Evolutionary conservation across 2,329 filamentous ascomycete species (phyloP).

Genomic region (Talaromyces sp.): DNA sequence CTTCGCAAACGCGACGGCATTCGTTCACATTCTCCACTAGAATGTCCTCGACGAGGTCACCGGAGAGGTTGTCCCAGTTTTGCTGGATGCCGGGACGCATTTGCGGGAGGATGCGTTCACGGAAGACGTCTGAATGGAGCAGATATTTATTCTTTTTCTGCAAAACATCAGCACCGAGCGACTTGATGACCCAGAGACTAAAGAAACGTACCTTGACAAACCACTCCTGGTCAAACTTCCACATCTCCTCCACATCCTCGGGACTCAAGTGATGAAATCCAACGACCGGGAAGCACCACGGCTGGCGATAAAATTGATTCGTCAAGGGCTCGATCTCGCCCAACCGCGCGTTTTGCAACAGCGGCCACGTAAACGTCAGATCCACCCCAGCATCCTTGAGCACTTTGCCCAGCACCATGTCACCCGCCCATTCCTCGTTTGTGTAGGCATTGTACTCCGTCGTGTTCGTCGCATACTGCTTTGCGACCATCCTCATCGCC

Average conservation of each 20-base stretch:
- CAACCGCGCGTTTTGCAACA: slow-evolving; percentile 42
- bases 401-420: slow-evolving; percentile 50
- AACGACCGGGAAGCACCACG: slow-evolving; percentile 51
- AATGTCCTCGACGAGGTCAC: slow-evolving; percentile 28
- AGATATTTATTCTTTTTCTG: slow-evolving; percentile 28
- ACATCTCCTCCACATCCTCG: slow-evolving; percentile 42
- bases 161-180: not conserved
- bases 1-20: slow-evolving; percentile 30
- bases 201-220: slow-evolving; percentile 56
- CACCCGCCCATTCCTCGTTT: slow-evolving; percentile 47
- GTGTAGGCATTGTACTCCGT: slow-evolving; percentile 46
- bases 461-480: slow-evolving; percentile 42
- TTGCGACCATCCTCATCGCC: slow-evolving; percentile 45
- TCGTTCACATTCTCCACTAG: slow-evolving; percentile 29
- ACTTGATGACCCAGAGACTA: slow-evolving; percentile 24
- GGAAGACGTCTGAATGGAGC: slow-evolving; percentile 38
- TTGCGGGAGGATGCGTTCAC: slow-evolving; percentile 35
- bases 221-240: slow-evolving; percentile 48
- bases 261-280: slow-evolving; percentile 50
- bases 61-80: slow-evolving; percentile 37
- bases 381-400: slow-evolving; percentile 46
- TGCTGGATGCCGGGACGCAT: slow-evolving; percentile 27
- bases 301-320: slow-evolving; percentile 37
- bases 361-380: slow-evolving; percentile 48
- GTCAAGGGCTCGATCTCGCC: slow-evolving; percentile 45